Percentiles rank a stretch among this genome's conserved stretches.
Evolutionary conservation across 257 asterid species (phyloP).

Genomic region (Solanum chilense): DNA sequence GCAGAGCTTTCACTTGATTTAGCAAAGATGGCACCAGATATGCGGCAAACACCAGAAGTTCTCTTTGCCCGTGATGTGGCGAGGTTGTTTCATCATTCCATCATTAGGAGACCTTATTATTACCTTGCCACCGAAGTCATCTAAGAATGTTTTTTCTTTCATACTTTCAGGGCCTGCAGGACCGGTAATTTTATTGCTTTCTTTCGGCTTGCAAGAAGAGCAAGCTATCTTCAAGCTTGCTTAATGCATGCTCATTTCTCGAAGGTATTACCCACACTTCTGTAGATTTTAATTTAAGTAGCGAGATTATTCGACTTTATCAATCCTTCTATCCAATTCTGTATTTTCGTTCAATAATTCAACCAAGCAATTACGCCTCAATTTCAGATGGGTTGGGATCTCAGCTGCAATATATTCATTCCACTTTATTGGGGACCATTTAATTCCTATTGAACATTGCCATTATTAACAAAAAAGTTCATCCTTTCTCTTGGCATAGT

Average conservation of each 20-base stretch:
- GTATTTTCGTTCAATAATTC: neutral
- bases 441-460: neutral
- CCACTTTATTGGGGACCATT: neutral
- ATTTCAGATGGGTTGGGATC: neutral
- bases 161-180: constrained; percentile 83
- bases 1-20: constrained; percentile 98
- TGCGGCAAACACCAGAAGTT: constrained; percentile 85
- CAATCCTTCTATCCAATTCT: neutral
- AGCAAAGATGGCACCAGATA: constrained; percentile 91
- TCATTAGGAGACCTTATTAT: neutral
- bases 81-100: constrained; percentile 39
- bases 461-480: neutral
- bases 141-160: neutral
- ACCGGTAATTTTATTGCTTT: constrained; percentile 85
- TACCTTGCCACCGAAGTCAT: neutral
- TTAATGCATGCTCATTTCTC: constrained; percentile 98
- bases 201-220: constrained; percentile 88
- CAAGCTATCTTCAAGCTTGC: constrained; percentile 95
- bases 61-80: constrained; percentile 96
- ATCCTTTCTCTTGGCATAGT: neutral
- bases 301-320: neutral
- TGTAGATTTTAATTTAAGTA: neutral
- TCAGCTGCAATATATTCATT: neutral
- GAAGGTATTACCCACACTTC: constrained; percentile 47
- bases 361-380: neutral